These are phyloP conservation scores for Austroboletus niveus DNA, from an alignment of 1,284 basidiomycete species.

Conservation along the genomic window DNA sequence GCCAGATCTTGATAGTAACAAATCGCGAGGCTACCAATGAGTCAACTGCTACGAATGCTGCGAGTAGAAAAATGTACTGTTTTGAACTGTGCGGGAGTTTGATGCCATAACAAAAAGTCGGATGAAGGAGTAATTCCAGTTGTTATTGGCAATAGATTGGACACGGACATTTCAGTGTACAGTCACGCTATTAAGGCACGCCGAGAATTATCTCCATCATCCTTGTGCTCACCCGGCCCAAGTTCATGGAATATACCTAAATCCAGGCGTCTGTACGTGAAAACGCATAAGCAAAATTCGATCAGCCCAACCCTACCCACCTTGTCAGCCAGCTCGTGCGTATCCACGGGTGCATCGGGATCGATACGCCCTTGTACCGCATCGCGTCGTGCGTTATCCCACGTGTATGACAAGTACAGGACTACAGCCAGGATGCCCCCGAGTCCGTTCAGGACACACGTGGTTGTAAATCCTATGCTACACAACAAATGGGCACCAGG, in stretches of 20 bases:
- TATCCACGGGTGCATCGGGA: conserved; percentile 55
- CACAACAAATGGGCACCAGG: neutral
- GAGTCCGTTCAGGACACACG: conserved; percentile 55
- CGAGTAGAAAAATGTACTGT: too few species aligned
- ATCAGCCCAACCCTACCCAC: conserved; percentile 29
- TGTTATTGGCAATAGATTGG: too few species aligned
- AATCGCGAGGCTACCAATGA: too few species aligned
- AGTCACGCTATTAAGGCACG: too few species aligned
- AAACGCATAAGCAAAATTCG: neutral
- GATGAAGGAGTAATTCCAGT: too few species aligned
- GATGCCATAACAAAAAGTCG: too few species aligned
- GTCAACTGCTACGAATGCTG: too few species aligned
- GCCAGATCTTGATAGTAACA: too few species aligned
- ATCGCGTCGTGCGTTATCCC: conserved; percentile 59
- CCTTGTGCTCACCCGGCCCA: too few species aligned
- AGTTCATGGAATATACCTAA: conserved; percentile 24
- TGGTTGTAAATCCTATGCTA: conserved; percentile 66
- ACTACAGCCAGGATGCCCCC: conserved; percentile 46
- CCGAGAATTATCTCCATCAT: too few species aligned
- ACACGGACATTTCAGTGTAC: too few species aligned
- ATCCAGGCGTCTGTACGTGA: conserved; percentile 14
- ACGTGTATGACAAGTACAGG: conserved; percentile 54
- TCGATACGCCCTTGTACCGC: conserved; percentile 50
- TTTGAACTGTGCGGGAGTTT: too few species aligned
- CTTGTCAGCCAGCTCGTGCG: conserved; percentile 63